Evolutionary conservation across 2,329 filamentous ascomycete genomes (phyloP).

Genomic region (Sclerotinia sclerotiorum): DNA sequence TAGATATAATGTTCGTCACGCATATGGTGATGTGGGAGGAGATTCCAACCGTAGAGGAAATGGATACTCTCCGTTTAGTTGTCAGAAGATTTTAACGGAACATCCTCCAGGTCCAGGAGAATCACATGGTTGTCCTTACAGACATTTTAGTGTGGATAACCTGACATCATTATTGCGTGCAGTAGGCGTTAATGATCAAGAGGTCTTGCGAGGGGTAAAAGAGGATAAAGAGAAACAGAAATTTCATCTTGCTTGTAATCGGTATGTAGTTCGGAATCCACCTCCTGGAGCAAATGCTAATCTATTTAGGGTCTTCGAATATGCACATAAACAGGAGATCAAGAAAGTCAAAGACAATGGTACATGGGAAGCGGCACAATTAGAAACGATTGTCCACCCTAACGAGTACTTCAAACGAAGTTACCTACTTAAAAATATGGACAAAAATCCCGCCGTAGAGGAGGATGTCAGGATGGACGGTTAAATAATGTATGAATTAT

Average conservation of each 20-base stretch:
- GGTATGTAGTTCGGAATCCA: conserved; percentile 50
- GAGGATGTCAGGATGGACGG: conserved; percentile 22
- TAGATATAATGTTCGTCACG: conserved; percentile 93
- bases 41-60: conserved; percentile 82
- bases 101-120: conserved; percentile 84
- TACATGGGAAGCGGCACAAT: conserved; percentile 68
- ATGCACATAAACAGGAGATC: conserved; percentile 75
- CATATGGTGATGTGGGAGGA: conserved; percentile 92
- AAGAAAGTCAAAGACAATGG: conserved; percentile 74
- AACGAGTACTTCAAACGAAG: conserved; percentile 98
- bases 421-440: conserved; percentile 81
- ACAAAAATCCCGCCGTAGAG: conserved; percentile 28
- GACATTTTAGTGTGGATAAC: conserved; percentile 89
- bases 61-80: conserved; percentile 89
- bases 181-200: conserved; percentile 76
- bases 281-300: conserved; percentile 15
- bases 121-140: conserved; percentile 92
- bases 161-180: conserved; percentile 72
- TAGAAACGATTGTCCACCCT: conserved; percentile 95
- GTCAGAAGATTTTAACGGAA: conserved; percentile 92
- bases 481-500: conserved; percentile 14
- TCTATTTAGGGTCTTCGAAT: conserved; percentile 73
- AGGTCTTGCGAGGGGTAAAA: conserved; percentile 75
- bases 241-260: conserved; percentile 94
- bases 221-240: conserved; percentile 87